These are phyloP conservation scores for Phytophthora cactorum DNA, from an alignment of 352 stramenopile species.

Conservation along the genomic window DNA sequence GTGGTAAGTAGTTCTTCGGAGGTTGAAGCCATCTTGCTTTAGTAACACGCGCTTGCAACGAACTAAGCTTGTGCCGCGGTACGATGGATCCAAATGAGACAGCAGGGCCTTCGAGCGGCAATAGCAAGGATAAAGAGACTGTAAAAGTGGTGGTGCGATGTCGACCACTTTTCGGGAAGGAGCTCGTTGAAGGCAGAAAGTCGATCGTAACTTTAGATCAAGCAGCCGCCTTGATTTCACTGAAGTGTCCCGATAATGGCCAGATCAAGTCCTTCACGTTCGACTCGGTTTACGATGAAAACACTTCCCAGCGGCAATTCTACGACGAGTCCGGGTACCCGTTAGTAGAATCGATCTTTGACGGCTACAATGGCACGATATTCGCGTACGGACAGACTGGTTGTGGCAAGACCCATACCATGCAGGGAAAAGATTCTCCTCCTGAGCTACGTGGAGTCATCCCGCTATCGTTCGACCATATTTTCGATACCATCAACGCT, in stretches of 20 bases:
- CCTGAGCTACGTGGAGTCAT: conserved; percentile 84
- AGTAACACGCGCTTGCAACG: background rate
- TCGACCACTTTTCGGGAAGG: conserved; percentile 86
- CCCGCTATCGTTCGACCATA: conserved; percentile 85
- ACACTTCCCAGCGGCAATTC: conserved; percentile 83
- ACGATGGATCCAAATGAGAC: conserved; percentile 17
- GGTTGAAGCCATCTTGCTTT: background rate
- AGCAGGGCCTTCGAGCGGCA: conserved; percentile 8
- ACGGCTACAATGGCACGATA: conserved; percentile 93
- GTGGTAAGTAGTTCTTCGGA: background rate
- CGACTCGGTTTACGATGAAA: conserved; percentile 91
- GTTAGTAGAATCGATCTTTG: conserved; percentile 91
- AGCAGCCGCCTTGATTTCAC: conserved; percentile 68
- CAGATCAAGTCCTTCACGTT: conserved; percentile 91
- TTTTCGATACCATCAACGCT: conserved; percentile 86
- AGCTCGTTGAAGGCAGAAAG: conserved; percentile 81
- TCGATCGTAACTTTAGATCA: conserved; percentile 84
- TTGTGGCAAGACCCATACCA: conserved; percentile 88
- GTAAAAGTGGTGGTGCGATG: conserved; percentile 92
- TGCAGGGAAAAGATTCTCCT: conserved; percentile 82
- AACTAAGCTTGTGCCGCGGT: background rate
- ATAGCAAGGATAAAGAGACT: conserved; percentile 76
- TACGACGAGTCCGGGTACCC: conserved; percentile 89
- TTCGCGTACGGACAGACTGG: conserved; percentile 92
- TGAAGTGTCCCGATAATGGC: conserved; percentile 77